Evolutionary conservation across 495 filamentous ascomycete species (phyloP), one percentile per base, ranked within the genome.

Genomic region (Penicillium lividum): DNA sequence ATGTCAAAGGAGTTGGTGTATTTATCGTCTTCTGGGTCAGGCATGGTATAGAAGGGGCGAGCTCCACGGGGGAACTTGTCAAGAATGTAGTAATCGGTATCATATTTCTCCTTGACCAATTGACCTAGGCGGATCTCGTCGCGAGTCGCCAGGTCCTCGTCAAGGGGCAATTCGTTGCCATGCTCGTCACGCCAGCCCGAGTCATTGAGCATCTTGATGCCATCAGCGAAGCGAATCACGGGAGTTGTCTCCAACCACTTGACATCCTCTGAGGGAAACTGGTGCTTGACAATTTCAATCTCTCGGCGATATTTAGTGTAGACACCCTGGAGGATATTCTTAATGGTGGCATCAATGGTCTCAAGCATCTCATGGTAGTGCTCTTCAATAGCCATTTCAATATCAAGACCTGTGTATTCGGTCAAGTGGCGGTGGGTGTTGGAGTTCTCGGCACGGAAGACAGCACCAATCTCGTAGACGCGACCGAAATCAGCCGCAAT

Each of bases 341-440:
- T 85, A 65, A 98, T 86, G 8, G 88, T 85, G 30, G 81, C 81
- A 67, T 96, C 92, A 11, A 97, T 77, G 48, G 86, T 80, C 44
- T 87, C 75, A 9, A 90, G 76, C 62, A 92, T 91, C 70, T 98
- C 93, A 61, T 89, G 83, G 71, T 97, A 97, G 71, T 92, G 83
- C 56, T 95, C 84, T 51, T 93, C 87, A 65, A 97, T 96, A 11
- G 91, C 88, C 92, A 97, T 97, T 73, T 97, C 93, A 51, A 97
- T 64, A 87, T 98, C 93, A 55, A 98, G 82, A 57, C 93, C 93
- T 11, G 90, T 97, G 73, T 96, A 97, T 70, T 96, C 93, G 4
- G 92, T 97, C 86, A 97, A 86, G 68, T 97, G 93, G 53, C 93
- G 83, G 60, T 95, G 91, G 0, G 93, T 97, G 65, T 96, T 96